phyloP scores from a whole-genome alignment of 1,139 yeast species.

The Hansenula anomala region DNA sequence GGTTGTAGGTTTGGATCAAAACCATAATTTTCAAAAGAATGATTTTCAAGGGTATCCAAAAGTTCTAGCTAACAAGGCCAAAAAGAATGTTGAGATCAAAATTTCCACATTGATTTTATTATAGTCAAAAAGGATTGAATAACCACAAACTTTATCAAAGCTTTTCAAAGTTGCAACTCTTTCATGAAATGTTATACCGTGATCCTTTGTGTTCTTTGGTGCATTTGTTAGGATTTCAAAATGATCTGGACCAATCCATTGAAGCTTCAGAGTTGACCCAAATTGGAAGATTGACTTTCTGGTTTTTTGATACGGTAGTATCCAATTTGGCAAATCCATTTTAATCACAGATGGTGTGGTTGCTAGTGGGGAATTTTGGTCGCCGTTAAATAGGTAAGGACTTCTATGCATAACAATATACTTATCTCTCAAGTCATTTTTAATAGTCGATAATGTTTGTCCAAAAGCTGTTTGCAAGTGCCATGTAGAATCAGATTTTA shows the following conservation, averaged over 20 bases:
- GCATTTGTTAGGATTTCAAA: constrained; percentile 14
- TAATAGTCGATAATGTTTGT: constrained; percentile 12
- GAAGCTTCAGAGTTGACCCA: constrained; percentile 11
- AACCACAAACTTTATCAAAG: constrained; percentile 8
- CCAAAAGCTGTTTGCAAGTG: constrained; percentile 7
- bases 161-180: constrained; percentile 14
- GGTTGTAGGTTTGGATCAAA: constrained; percentile 2
- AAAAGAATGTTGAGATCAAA: constrained; percentile 16
- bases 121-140: constrained; percentile 13
- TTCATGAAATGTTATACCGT: constrained; percentile 8
- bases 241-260: constrained; percentile 18
- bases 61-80: constrained; percentile 1
- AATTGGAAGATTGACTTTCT: too few species aligned
- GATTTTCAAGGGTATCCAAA: background rate
- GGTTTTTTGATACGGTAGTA: too few species aligned
- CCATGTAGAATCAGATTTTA: constrained; percentile 11
- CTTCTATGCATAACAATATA: constrained; percentile 13
- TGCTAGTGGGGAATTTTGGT: too few species aligned
- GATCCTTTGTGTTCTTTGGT: constrained; percentile 2
- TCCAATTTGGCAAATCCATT: constrained; percentile 1
- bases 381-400: too few species aligned
- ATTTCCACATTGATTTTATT: constrained; percentile 18
- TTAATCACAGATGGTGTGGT: constrained; percentile 17
- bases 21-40: too few species aligned
- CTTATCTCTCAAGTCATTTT: constrained; percentile 10